These are phyloP conservation scores for Pseudocercospora pini-densiflorae DNA, from an alignment of 2,329 filamentous ascomycete species.

Conservation along the genomic window DNA sequence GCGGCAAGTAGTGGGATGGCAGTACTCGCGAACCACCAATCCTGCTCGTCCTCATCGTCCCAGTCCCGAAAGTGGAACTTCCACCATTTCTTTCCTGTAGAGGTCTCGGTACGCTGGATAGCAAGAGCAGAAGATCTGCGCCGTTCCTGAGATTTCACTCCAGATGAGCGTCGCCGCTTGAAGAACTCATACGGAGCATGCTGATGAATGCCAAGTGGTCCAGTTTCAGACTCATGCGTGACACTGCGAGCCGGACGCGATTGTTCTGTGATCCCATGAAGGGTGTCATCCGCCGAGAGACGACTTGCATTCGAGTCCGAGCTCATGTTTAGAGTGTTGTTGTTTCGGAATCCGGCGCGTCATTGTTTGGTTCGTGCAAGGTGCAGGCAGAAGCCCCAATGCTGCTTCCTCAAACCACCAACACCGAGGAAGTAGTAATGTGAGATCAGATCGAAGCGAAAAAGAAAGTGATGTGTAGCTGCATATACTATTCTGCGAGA, in stretches of 20 bases:
- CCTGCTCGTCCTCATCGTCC: conserved; percentile 40
- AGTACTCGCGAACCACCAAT: conserved; percentile 44
- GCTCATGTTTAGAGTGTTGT: neutral
- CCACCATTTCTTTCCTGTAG: conserved; percentile 26
- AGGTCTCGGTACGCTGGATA: conserved; percentile 17
- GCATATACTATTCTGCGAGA: too few species aligned
- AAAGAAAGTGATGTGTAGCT: neutral
- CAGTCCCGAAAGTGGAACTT: conserved; percentile 34
- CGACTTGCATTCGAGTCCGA: neutral
- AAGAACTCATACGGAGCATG: conserved; percentile 18
- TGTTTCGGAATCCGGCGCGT: neutral
- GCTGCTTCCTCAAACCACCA: too few species aligned
- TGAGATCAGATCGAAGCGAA: too few species aligned
- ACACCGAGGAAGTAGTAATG: too few species aligned
- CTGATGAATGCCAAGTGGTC: conserved; percentile 18
- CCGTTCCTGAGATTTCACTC: conserved; percentile 10
- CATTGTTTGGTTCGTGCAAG: too few species aligned
- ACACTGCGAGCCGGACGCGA: neutral
- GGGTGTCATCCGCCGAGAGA: conserved; percentile 3
- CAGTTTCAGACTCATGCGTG: conserved; percentile 5
- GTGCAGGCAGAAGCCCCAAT: too few species aligned
- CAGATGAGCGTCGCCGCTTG: conserved; percentile 23
- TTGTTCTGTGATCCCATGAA: neutral
- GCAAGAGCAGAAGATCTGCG: conserved; percentile 21
- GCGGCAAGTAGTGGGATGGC: conserved; percentile 70